phyloP scores from a whole-genome alignment of 306 rosid species.

The Cotoneaster glaucophyllus region DNA sequence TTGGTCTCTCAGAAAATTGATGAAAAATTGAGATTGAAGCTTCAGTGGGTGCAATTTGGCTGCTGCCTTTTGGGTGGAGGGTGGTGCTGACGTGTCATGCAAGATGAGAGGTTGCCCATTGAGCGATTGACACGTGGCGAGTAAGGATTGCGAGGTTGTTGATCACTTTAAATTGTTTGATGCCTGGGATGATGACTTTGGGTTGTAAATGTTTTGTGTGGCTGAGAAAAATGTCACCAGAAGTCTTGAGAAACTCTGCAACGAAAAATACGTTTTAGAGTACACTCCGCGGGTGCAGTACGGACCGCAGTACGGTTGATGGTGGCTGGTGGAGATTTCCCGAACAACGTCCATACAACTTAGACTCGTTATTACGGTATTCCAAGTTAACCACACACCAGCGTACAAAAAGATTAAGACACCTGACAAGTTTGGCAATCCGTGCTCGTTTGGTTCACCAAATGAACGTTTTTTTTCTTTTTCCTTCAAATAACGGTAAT shows the following conservation, averaged over 20 bases:
- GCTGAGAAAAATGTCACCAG: slow-evolving; percentile 19
- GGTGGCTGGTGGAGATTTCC: neutral
- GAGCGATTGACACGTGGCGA: slow-evolving; percentile 24
- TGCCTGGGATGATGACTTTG: neutral
- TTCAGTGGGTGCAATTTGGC: slow-evolving; percentile 11
- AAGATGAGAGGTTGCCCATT: slow-evolving; percentile 23
- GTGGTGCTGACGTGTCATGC: slow-evolving; percentile 29
- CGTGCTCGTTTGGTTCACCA: neutral
- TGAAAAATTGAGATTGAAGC: slow-evolving; percentile 11
- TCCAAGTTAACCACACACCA: too few relatives aligned
- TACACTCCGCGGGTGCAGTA: neutral
- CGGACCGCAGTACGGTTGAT: neutral
- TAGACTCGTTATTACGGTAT: too few relatives aligned
- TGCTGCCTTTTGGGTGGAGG: slow-evolving; percentile 7
- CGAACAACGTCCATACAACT: neutral
- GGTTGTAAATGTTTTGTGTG: slow-evolving; percentile 28
- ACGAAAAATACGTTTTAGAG: neutral
- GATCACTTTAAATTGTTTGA: slow-evolving; percentile 10
- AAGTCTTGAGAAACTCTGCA: neutral
- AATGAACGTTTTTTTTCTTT: too few relatives aligned
- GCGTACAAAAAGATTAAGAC: too few relatives aligned
- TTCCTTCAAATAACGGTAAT: too few relatives aligned
- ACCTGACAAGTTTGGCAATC: neutral
- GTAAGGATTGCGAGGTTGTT: slow-evolving; percentile 25
- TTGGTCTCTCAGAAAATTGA: slow-evolving; percentile 21